These are phyloP conservation scores for Yamadazyma phyllophila DNA, from an alignment of 805 yeast genomes.

Conservation along the genomic window DNA sequence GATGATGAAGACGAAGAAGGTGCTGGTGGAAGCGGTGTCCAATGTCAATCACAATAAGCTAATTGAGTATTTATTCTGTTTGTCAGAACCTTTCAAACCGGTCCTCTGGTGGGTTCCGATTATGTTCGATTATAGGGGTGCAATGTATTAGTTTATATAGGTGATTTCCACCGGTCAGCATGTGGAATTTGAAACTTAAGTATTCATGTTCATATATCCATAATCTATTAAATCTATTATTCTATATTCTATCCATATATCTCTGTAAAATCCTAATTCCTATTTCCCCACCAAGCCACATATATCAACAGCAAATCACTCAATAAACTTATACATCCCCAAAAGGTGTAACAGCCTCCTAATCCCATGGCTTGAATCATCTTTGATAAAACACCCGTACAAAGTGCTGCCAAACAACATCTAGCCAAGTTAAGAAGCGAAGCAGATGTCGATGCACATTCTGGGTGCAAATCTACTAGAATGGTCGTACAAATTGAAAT, in stretches of 20 bases:
- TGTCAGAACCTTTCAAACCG: neutral
- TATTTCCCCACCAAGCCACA: slow-evolving; percentile 5
- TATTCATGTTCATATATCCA: neutral
- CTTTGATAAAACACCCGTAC: slow-evolving; percentile 61
- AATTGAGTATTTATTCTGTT: neutral
- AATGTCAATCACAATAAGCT: slow-evolving; percentile 87
- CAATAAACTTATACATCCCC: slow-evolving; percentile 46
- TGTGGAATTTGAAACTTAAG: neutral
- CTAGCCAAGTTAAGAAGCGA: slow-evolving; percentile 71
- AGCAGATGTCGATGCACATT: slow-evolving; percentile 67
- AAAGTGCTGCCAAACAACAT: slow-evolving; percentile 70
- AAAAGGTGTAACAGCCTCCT: slow-evolving; percentile 79
- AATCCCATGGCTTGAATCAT: slow-evolving; percentile 58
- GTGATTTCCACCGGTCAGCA: too few relatives aligned
- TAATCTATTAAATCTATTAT: slow-evolving; percentile 1
- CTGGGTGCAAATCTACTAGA: slow-evolving; percentile 74
- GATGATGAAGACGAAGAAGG: slow-evolving; percentile 47
- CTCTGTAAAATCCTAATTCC: neutral
- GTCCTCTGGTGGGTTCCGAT: neutral
- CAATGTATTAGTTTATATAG: neutral
- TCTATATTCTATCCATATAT: neutral
- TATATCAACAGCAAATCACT: slow-evolving; percentile 12
- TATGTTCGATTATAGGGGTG: neutral
- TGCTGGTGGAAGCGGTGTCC: slow-evolving; percentile 70
- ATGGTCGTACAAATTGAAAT: slow-evolving; percentile 61